Conservation (phyloP, 139 green algal genomes). For the Coelastrella sp. region DNA sequence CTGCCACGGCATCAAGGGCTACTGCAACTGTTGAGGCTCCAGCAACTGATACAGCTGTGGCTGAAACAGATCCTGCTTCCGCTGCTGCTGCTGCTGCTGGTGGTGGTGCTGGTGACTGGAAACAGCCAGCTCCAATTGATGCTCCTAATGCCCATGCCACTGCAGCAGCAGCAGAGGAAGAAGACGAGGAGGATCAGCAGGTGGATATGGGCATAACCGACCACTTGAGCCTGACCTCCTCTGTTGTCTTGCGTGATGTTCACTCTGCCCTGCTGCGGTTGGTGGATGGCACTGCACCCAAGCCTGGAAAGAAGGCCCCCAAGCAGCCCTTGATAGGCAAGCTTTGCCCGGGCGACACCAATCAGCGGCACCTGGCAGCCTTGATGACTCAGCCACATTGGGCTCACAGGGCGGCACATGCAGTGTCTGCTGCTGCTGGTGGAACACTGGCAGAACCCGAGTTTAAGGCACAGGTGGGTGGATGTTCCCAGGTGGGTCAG, state of each 20-base stretch:
- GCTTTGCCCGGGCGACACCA: slow-evolving; percentile 9
- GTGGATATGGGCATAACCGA: slow-evolving; percentile 36
- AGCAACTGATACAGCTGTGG: not conserved
- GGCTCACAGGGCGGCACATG: slow-evolving; percentile 10
- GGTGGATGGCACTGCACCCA: slow-evolving; percentile 52
- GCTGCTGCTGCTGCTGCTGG: not conserved
- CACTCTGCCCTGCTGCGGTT: slow-evolving; percentile 69
- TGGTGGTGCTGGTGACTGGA: not conserved
- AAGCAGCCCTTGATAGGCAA: slow-evolving; percentile 32
- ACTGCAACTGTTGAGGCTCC: not conserved
- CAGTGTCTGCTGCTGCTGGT: not conserved
- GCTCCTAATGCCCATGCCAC: not conserved
- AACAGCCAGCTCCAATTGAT: not conserved
- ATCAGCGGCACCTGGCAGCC: not conserved
- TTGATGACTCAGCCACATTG: slow-evolving; percentile 31
- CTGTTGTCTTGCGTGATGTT: slow-evolving; percentile 77
- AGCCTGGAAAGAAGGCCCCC: slow-evolving; percentile 54
- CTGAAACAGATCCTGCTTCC: not conserved
- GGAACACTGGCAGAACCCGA: not conserved
- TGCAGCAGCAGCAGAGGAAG: slow-evolving; percentile 9
- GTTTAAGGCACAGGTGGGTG: slow-evolving; percentile 23
- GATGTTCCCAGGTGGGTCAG: not conserved
- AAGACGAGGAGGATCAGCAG: not conserved
- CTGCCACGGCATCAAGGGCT: not conserved
- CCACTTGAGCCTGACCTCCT: not conserved